Evolutionary conservation across 306 rosid species (phyloP).

Genomic region (Hippophae rhamnoides): DNA sequence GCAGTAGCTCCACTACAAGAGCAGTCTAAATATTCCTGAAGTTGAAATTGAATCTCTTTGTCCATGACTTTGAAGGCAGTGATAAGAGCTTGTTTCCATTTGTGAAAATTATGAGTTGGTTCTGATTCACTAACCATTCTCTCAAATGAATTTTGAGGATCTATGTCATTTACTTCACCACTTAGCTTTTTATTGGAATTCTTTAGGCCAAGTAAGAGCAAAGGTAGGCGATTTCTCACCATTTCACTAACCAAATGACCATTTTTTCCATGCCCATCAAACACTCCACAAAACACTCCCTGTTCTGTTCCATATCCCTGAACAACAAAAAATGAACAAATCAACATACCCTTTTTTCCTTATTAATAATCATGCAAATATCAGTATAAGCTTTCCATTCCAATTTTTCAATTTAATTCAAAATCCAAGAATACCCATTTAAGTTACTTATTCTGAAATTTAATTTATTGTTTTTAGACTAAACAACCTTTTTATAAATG

Average conservation of each 20-base stretch:
- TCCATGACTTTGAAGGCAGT: constrained; percentile 63
- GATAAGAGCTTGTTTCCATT: constrained; percentile 38
- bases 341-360: no score
- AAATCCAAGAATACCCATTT: no score
- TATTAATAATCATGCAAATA: no score
- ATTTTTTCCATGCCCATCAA: constrained; percentile 75
- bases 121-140: not conserved
- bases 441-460: no score
- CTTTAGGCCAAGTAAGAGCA: constrained; percentile 32
- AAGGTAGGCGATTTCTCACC: constrained; percentile 35
- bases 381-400: no score
- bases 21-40: constrained; percentile 43
- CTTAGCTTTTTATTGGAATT: constrained; percentile 14
- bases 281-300: constrained; percentile 50
- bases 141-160: not conserved
- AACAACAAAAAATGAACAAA: not conserved
- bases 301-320: constrained; percentile 48
- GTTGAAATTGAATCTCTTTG: constrained; percentile 55
- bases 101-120: constrained; percentile 13
- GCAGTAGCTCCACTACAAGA: constrained; percentile 67
- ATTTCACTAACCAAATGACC: constrained; percentile 62
- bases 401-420: no score
- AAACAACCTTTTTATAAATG: no score
- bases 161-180: constrained; percentile 5
- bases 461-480: no score